Percentiles rank a stretch among this genome's conserved stretches.
phyloP scores from a whole-genome alignment of 2,329 filamentous ascomycete species.

The Blastomyces emzantsi region DNA sequence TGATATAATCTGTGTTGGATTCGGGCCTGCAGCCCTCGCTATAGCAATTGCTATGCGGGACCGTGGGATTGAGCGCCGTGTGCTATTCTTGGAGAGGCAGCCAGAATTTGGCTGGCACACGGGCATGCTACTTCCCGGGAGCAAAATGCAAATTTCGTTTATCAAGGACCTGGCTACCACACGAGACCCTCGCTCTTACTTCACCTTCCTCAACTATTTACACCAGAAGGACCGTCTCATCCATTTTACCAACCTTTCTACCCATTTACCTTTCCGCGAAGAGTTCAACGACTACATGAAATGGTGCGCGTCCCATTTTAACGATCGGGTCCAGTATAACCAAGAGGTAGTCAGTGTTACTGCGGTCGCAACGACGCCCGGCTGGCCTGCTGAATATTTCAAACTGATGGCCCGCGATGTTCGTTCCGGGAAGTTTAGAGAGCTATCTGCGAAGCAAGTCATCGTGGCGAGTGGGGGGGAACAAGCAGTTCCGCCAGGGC shows the following conservation, averaged over 20 bases:
- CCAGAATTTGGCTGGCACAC: constrained; percentile 80
- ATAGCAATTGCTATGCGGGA: constrained; percentile 87
- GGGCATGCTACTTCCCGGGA: constrained; percentile 86
- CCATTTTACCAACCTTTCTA: constrained; percentile 82
- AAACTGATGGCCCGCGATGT: constrained; percentile 56
- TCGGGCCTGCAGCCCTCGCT: constrained; percentile 82
- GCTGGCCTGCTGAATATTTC: constrained; percentile 51
- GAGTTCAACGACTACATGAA: constrained; percentile 95
- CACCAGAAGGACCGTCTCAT: constrained; percentile 72
- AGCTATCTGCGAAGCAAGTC: constrained; percentile 41
- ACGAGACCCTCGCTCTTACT: constrained; percentile 71
- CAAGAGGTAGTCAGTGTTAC: constrained; percentile 66
- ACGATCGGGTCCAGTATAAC: constrained; percentile 61
- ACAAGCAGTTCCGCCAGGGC: constrained; percentile 53
- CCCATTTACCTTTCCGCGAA: constrained; percentile 73
- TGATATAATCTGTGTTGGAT: constrained; percentile 84
- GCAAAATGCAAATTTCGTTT: constrained; percentile 97
- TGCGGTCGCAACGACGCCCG: constrained; percentile 45
- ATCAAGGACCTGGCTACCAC: constrained; percentile 91
- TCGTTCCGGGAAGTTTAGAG: constrained; percentile 36
- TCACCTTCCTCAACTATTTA: constrained; percentile 94
- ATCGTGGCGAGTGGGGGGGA: constrained; percentile 59
- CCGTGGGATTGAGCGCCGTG: constrained; percentile 57
- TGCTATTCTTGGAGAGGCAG: constrained; percentile 85
- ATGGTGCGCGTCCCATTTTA: constrained; percentile 81